Base-by-base conservation (phyloP, 768 basidiomycete genomes). In the Scleroderma bovista region DNA sequence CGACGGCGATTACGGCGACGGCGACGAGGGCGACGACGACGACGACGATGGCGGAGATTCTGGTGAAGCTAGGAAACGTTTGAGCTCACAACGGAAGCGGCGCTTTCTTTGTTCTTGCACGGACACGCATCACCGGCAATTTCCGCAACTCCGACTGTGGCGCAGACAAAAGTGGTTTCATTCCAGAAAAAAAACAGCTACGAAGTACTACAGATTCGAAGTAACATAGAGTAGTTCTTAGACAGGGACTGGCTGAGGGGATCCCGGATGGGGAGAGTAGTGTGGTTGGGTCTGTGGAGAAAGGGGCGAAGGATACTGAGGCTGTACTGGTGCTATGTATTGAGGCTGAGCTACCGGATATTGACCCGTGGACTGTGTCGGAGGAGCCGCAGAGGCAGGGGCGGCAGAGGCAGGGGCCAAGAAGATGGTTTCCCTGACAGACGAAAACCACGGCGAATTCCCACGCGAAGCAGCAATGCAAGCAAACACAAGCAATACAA, bases 71-170 rank as follows among this genome's bases (percentile, higher is more conserved):
- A 49, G 47, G 44, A 52, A 55, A 48, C 57, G 62, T 55, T n/a
- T 51, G 48, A 46, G 50, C 26, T 41, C 45, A 31, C 45, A 37
- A 40, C 48, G 23, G 32, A 23, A 41, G 38, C 34, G 19, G 11
- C 39, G 20, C 39, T 34, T 47, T 43, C 51, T 26, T n/a, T 33
- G 24, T 16, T 36, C 41, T 39, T 46, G 52, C 56, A 11, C 22
- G n/a, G n/a, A n/a, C n/a, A n/a, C 41, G 50, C 57, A 57, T 49
- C 38, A 13, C 51, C 64, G 64, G 62, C 23, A 29, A 33, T 47
- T 50, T 55, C 65, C 63, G 63, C 57, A 65, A 65, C 64, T 67
- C 65, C 64, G 64, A 60, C 46, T 2, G 58, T 60, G 61, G 59
- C 61, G 46, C 44, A 33, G 17, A 10, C 3, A 29, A 29, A 29